These are phyloP conservation scores for Borealophlyctis nickersoniae DNA, from an alignment of 192 early-diverging fungal species.

Conservation along the genomic window DNA sequence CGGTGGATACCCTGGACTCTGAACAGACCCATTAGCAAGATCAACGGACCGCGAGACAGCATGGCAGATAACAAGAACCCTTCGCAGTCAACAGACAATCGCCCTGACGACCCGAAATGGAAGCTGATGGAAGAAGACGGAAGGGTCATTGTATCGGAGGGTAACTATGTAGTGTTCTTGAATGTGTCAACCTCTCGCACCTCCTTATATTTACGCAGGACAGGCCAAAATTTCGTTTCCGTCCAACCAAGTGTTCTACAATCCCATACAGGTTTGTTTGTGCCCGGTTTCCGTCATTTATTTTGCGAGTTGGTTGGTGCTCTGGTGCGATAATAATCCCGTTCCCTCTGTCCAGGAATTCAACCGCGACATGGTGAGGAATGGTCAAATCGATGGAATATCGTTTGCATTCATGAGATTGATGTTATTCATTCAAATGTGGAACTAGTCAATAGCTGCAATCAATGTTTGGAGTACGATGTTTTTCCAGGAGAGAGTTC, in stretches of 20 bases:
- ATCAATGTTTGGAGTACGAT: constrained; percentile 90
- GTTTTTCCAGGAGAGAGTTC: constrained; percentile 57
- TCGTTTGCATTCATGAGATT: neutral
- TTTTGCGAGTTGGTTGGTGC: neutral
- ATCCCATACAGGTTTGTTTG: constrained; percentile 94
- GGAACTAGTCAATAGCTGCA: constrained; percentile 87
- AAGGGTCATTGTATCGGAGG: neutral
- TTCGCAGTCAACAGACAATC: too few species aligned
- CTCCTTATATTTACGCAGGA: constrained; percentile 20
- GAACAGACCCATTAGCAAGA: too few species aligned
- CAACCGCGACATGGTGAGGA: constrained; percentile 82
- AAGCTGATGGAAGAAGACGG: neutral
- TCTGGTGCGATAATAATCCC: constrained; percentile 1
- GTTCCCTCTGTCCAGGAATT: constrained; percentile 53
- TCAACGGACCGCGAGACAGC: too few species aligned
- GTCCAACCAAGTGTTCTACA: constrained; percentile 90
- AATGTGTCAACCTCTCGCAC: neutral
- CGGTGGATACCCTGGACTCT: too few species aligned
- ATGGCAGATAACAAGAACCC: too few species aligned
- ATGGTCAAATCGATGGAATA: neutral
- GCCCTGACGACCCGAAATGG: too few species aligned
- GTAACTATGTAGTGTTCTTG: neutral
- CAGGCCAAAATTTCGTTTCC: constrained; percentile 42
- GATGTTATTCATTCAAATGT: too few species aligned
- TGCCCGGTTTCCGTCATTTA: too few species aligned